These are phyloP conservation scores for Cercospora brassicicola DNA, from an alignment of 2,329 filamentous ascomycete genomes.

Conservation along the genomic window DNA sequence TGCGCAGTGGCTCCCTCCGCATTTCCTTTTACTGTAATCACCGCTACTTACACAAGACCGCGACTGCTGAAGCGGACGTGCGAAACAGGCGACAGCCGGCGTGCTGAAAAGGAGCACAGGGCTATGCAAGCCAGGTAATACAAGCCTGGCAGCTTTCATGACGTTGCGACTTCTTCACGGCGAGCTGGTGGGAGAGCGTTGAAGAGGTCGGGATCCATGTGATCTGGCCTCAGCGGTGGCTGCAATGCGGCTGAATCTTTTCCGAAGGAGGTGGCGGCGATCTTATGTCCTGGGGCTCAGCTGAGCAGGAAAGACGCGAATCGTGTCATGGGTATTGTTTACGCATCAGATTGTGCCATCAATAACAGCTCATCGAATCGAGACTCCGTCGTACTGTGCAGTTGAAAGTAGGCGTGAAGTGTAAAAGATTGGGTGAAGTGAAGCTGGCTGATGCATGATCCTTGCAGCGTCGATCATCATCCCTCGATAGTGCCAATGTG, in stretches of 20 bases:
- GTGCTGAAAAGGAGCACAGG: background rate
- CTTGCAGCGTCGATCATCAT: constrained; percentile 3
- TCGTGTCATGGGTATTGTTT: background rate
- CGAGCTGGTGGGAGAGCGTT: background rate
- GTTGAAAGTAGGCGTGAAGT: background rate
- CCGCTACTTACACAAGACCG: background rate
- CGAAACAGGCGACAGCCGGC: background rate
- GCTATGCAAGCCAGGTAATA: background rate
- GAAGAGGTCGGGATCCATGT: background rate
- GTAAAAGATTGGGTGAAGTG: background rate
- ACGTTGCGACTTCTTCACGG: background rate
- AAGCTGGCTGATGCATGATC: background rate
- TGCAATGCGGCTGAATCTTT: background rate
- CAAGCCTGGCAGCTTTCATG: background rate
- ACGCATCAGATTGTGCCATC: background rate
- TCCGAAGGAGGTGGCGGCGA: background rate
- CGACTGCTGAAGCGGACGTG: background rate
- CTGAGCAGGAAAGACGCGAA: background rate
- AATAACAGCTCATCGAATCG: background rate
- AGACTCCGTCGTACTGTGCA: background rate
- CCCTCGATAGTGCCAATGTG: background rate
- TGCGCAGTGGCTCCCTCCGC: too few species aligned
- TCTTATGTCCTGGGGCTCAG: background rate
- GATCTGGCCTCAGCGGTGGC: background rate
- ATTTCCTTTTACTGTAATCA: background rate